Evolutionary conservation across 495 filamentous ascomycete species (phyloP).

Genomic region (Extremus antarcticus): DNA sequence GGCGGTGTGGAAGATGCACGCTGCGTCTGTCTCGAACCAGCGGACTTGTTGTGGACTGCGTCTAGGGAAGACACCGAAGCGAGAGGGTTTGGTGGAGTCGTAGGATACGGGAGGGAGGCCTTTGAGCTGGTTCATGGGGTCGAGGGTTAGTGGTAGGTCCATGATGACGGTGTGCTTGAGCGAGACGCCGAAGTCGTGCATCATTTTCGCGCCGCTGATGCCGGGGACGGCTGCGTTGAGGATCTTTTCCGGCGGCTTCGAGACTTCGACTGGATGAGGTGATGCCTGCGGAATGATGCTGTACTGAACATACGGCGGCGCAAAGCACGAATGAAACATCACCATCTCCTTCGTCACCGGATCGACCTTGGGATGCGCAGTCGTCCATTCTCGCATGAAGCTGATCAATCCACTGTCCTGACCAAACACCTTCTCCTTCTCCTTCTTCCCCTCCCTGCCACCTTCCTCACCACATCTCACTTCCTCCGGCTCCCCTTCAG

Average conservation of each 20-base stretch:
- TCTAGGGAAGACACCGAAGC: slow-evolving; percentile 54
- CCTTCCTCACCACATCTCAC: background rate
- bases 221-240: slow-evolving; percentile 44
- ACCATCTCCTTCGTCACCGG: slow-evolving; percentile 48
- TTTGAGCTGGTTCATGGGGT: slow-evolving; percentile 44
- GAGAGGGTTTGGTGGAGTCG: slow-evolving; percentile 39
- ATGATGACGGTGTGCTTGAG: slow-evolving; percentile 49
- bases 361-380: slow-evolving; percentile 56
- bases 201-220: slow-evolving; percentile 51
- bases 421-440: slow-evolving; percentile 16
- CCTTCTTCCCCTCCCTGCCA: background rate
- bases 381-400: slow-evolving; percentile 57
- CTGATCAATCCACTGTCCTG: slow-evolving; percentile 45
- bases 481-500: slow-evolving; percentile 36
- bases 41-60: slow-evolving; percentile 40
- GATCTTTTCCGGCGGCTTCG: slow-evolving; percentile 13
- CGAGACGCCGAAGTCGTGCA: slow-evolving; percentile 63
- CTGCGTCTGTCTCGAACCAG: slow-evolving; percentile 55
- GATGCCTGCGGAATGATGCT: slow-evolving; percentile 41
- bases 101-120: slow-evolving; percentile 46
- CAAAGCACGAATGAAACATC: slow-evolving; percentile 50
- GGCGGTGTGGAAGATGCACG: slow-evolving; percentile 57
- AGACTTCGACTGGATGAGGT: background rate
- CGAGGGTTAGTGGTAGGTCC: slow-evolving; percentile 53
- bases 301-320: slow-evolving; percentile 53